These are phyloP conservation scores for Ophiostoma montium DNA, from an alignment of 2,329 filamentous ascomycete genomes.

Conservation along the genomic window DNA sequence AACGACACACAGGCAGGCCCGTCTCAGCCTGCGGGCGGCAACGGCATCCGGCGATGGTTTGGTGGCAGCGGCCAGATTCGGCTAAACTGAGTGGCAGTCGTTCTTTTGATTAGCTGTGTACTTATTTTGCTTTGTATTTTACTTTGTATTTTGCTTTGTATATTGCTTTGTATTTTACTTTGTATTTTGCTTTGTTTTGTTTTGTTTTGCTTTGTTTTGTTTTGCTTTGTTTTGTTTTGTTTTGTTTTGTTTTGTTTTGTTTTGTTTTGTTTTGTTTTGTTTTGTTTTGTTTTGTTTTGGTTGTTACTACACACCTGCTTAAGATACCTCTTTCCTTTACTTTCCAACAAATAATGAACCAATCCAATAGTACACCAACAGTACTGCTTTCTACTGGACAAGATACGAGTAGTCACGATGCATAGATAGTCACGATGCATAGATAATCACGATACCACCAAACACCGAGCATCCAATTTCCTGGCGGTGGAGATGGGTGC, in stretches of 20 bases:
- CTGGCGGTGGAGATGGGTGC: too few relatives aligned
- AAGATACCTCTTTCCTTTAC: not conserved
- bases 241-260: not conserved
- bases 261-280: not conserved
- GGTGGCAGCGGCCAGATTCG: conserved; percentile 28
- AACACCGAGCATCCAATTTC: too few relatives aligned
- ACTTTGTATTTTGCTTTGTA: not conserved
- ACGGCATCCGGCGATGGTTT: conserved; percentile 42
- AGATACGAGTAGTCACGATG: too few relatives aligned
- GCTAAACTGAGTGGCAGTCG: conserved; percentile 8
- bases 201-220: not conserved
- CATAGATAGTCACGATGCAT: too few relatives aligned
- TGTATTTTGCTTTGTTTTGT: not conserved
- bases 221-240: not conserved
- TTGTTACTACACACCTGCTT: not conserved
- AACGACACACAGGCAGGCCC: conserved; percentile 23
- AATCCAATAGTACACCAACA: not conserved
- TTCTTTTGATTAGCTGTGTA: not conserved
- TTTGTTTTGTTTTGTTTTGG: not conserved
- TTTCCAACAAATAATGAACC: too few relatives aligned
- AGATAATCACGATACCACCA: too few relatives aligned
- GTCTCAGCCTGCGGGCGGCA: conserved; percentile 7
- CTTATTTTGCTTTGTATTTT: not conserved
- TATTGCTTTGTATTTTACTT: not conserved
- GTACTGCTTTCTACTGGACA: not conserved